These are phyloP conservation scores for Penicillium palitans DNA, from an alignment of 2,329 filamentous ascomycete genomes.

Conservation along the genomic window DNA sequence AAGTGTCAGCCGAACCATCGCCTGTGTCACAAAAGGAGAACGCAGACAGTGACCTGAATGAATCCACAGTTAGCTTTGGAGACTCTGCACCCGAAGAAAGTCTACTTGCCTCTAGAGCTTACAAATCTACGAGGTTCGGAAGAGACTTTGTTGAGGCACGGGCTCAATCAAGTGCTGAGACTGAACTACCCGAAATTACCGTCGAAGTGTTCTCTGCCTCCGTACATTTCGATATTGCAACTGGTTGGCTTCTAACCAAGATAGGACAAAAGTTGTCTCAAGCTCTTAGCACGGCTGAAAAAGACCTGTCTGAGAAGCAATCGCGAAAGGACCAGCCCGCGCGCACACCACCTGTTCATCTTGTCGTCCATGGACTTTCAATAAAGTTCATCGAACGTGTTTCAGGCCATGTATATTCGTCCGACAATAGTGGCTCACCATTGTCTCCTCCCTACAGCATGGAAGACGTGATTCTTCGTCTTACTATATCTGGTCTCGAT, in stretches of 20 bases:
- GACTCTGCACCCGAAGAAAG: constrained; percentile 27
- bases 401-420: constrained; percentile 30
- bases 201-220: constrained; percentile 35
- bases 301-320: constrained; percentile 9
- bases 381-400: constrained; percentile 43
- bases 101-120: constrained; percentile 26
- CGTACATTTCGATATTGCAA: constrained; percentile 43
- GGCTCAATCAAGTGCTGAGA: background rate
- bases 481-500: constrained; percentile 28
- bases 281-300: constrained; percentile 18
- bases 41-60: constrained; percentile 22
- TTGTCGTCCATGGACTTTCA: constrained; percentile 33
- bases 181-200: constrained; percentile 22
- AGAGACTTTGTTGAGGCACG: constrained; percentile 9
- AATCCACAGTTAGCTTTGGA: constrained; percentile 23
- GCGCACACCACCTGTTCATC: constrained; percentile 19
- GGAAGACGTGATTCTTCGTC: constrained; percentile 38
- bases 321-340: constrained; percentile 9
- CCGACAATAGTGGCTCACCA: constrained; percentile 10
- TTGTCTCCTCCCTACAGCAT: constrained; percentile 23
- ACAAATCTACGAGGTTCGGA: constrained; percentile 24
- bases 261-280: constrained; percentile 35
- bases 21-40: constrained; percentile 13
- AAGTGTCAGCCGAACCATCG: constrained; percentile 8
- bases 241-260: constrained; percentile 44